Conservation (phyloP, 1,284 basidiomycete genomes). For the Cutaneotrichosporon cavernicola region DNA sequence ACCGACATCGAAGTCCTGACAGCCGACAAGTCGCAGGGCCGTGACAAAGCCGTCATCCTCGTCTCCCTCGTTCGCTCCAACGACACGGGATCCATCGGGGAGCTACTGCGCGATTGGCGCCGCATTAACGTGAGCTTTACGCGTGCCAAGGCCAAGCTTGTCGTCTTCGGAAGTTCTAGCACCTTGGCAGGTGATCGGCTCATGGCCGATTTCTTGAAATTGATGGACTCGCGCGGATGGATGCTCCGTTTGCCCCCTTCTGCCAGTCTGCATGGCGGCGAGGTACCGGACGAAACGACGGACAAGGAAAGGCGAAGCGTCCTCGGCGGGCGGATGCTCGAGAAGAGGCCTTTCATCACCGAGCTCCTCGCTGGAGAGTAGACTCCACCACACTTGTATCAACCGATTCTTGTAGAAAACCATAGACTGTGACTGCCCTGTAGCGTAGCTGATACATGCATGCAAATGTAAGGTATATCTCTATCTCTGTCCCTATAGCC, state of each 20-base stretch:
- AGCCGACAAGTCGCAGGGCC: constrained; percentile 90
- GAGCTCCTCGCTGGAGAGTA: constrained; percentile 27
- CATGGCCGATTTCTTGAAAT: constrained; percentile 67
- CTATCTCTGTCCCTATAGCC: not conserved
- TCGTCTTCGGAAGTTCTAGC: constrained; percentile 79
- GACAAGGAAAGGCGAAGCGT: not conserved
- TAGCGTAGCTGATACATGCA: constrained; percentile 19
- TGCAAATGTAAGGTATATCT: constrained; percentile 15
- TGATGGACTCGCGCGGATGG: constrained; percentile 73
- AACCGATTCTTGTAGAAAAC: constrained; percentile 11
- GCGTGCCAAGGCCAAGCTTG: constrained; percentile 80
- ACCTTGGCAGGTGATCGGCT: constrained; percentile 65
- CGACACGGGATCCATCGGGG: constrained; percentile 70
- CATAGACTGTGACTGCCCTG: not conserved
- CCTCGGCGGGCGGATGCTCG: constrained; percentile 14
- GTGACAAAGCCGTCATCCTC: constrained; percentile 93
- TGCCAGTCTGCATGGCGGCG: constrained; percentile 50
- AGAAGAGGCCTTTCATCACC: constrained; percentile 25
- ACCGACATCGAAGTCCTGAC: constrained; percentile 79
- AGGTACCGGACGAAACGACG: not conserved
- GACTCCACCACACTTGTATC: not conserved
- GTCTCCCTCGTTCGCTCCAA: constrained; percentile 92
- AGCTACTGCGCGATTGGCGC: constrained; percentile 90
- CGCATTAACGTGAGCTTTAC: constrained; percentile 97
- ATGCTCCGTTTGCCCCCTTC: constrained; percentile 60